phyloP scores from a whole-genome alignment of 192 early-diverging fungal genomes.

The Allomyces javanicus region DNA sequence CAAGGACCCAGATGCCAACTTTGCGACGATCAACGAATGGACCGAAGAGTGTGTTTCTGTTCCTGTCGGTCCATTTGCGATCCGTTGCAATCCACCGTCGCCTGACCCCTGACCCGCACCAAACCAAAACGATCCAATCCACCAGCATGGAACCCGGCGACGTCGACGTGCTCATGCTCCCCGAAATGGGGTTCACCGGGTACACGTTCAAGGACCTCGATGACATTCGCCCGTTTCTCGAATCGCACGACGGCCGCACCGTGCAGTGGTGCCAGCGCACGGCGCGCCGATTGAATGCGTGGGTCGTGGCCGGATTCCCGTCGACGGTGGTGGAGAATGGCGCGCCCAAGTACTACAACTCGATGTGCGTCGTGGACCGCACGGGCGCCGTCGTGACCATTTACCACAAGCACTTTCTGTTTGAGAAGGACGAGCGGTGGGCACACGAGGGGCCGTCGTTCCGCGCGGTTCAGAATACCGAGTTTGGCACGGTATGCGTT shows the following conservation, averaged over 20 bases:
- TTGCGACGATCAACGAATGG: conserved; percentile 7
- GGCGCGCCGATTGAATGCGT: conserved; percentile 10
- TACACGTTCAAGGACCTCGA: conserved; percentile 16
- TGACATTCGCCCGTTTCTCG: conserved; percentile 13
- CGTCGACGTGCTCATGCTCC: conserved; percentile 20
- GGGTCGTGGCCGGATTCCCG: conserved; percentile 24
- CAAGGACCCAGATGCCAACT: conserved; percentile 6
- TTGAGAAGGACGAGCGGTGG: conserved; percentile 23
- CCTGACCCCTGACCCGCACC: too few species aligned
- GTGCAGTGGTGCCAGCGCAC: conserved; percentile 13
- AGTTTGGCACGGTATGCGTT: not conserved
- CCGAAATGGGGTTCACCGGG: conserved; percentile 28
- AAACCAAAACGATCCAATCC: not conserved
- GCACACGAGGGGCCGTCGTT: conserved; percentile 18
- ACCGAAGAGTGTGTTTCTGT: conserved; percentile 1
- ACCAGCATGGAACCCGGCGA: not conserved
- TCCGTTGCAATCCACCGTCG: too few species aligned
- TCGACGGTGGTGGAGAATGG: not conserved
- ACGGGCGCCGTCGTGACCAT: conserved; percentile 6
- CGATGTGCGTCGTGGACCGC: conserved; percentile 14
- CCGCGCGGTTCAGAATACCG: not conserved
- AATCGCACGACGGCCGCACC: conserved; percentile 8
- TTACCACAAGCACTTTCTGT: conserved; percentile 33
- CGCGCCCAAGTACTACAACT: conserved; percentile 10
- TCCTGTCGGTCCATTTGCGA: conserved; percentile 1